Percentiles rank a stretch among this genome's conserved stretches.
These are phyloP conservation scores for Talaromyces sp. DNA, from an alignment of 2,329 filamentous ascomycete species.

Conservation along the genomic window DNA sequence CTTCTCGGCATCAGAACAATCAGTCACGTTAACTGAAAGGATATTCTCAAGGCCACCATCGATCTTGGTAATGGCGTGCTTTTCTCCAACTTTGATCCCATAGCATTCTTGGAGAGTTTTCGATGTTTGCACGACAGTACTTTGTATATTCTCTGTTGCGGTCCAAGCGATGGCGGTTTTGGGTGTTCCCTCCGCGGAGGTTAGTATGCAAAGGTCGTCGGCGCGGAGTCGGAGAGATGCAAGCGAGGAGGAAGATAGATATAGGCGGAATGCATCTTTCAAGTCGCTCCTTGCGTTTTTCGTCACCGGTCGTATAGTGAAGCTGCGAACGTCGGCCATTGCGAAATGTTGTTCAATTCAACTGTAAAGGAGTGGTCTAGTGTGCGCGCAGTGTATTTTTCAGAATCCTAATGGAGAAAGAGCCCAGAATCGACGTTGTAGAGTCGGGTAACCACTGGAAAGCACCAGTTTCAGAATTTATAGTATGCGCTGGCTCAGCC, in stretches of 20 bases:
- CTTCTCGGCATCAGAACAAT: slow-evolving; percentile 53
- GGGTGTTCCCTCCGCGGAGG: slow-evolving; percentile 39
- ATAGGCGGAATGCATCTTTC: slow-evolving; percentile 62
- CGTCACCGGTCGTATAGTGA: slow-evolving; percentile 59
- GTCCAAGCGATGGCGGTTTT: slow-evolving; percentile 66
- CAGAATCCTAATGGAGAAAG: not conserved
- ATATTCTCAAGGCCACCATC: slow-evolving; percentile 57
- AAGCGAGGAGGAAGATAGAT: slow-evolving; percentile 59
- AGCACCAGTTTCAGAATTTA: too few relatives aligned
- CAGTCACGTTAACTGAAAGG: slow-evolving; percentile 62
- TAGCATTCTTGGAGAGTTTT: slow-evolving; percentile 73
- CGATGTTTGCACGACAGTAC: slow-evolving; percentile 71
- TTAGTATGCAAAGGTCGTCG: slow-evolving; percentile 59
- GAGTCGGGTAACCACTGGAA: too few relatives aligned
- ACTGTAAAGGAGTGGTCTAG: not conserved
- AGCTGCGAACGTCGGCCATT: slow-evolving; percentile 46
- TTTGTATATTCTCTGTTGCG: slow-evolving; percentile 64
- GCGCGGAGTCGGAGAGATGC: slow-evolving; percentile 57
- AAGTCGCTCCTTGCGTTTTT: slow-evolving; percentile 51
- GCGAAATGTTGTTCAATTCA: not conserved
- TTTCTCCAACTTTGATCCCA: slow-evolving; percentile 71
- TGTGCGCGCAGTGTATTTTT: not conserved
- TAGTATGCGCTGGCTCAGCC: not conserved
- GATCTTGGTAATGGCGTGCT: slow-evolving; percentile 63
- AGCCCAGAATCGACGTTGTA: too few relatives aligned